Percentiles rank a stretch among this genome's conserved stretches.
Conservation (phyloP, 305 asterid species). For the Plantago rigida region DNA sequence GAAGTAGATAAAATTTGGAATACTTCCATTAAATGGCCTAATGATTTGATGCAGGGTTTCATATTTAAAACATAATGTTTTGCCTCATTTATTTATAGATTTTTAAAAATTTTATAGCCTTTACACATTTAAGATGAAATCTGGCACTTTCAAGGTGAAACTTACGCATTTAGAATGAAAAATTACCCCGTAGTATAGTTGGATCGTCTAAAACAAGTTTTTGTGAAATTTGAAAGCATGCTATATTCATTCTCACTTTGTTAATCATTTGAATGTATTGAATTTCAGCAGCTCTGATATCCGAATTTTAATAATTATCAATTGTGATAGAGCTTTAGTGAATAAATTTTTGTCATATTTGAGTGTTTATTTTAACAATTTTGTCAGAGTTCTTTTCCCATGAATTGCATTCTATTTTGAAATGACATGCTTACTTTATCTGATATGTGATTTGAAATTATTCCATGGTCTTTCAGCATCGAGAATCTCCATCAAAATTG, state of each 20-base stretch:
- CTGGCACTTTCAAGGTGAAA: no score
- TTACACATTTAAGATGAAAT: no score
- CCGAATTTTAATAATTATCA: neutral
- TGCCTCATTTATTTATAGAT: no score
- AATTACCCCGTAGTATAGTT: neutral
- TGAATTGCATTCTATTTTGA: neutral
- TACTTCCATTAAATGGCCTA: no score
- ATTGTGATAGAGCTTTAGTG: neutral
- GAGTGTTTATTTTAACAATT: neutral
- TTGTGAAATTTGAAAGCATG: no score
- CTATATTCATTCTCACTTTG: no score
- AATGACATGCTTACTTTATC: neutral
- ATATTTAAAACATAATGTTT: no score
- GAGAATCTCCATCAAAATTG: constrained; percentile 54
- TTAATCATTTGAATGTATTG: no score
- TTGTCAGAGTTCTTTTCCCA: neutral
- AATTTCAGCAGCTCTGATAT: neutral
- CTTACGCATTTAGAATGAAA: neutral
- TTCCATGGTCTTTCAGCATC: constrained; percentile 44
- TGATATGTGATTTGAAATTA: constrained; percentile 7
- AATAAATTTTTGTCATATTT: neutral
- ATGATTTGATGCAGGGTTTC: no score
- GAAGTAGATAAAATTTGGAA: no score
- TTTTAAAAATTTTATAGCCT: no score
- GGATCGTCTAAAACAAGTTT: no score